Base-by-base conservation (phyloP, 148 eudicot genomes). In the Rhododendron mucronatum region DNA sequence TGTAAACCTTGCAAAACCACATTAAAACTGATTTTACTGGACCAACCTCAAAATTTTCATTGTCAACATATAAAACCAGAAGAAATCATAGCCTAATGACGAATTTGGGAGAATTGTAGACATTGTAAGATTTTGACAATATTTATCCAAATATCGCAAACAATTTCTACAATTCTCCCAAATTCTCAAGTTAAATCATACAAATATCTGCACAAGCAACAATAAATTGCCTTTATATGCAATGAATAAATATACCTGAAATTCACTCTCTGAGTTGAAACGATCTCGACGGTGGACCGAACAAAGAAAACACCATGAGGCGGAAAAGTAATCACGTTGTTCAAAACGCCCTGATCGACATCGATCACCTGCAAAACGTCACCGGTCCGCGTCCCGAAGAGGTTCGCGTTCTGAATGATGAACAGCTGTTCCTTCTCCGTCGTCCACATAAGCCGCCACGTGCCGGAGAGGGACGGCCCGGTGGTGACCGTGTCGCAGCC, bases 401-500 rank as follows among this genome's bases (percentile, higher is more conserved):
- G 82, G 6, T 20, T 15, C 2, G 97, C 97, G 77, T 96, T 95
- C 87, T 91, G 87, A 4, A 95, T 90, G 35, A 96, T 94, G 74
- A 90, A 96, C 8, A 96, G 97, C 88, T 96, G 99, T 39, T 96
- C 99, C 87, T 96, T 96, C 92, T 96, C 98, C 1, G 98, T 95
- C 28, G 98, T 96, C 99, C 99, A 96, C 78, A 94, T 84, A 94
- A 96, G 83, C 86, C 99, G 88, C 99, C 99, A 96, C 79, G 99
- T 95, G 81, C 93, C 98, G 18, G 97, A 93, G 18, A 96, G 91
- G 0, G 98, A 93, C 51, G 33, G 8, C 2, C 83, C 91, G 18
- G 97, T 94, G 35, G 99, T 96, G 89, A 93, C 88, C 0, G 84
- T 83, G 23, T 82, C 93, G 15, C 83, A 87, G 75, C 94, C 95